Evolutionary conservation across 257 asterid species (phyloP), one percentile per base, ranked within the genome.

Genomic region (Echium plantagineum): DNA sequence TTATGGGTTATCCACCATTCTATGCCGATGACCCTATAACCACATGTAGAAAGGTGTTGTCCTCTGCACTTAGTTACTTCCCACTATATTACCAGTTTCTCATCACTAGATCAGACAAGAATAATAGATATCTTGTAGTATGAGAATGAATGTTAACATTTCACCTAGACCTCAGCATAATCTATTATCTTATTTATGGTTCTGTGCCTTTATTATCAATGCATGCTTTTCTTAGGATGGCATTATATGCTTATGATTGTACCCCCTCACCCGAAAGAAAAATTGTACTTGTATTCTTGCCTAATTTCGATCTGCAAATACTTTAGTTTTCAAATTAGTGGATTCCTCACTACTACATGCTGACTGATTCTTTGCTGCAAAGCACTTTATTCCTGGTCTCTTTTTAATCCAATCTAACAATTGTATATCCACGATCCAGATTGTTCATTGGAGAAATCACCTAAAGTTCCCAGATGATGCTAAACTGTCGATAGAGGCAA

Each of bases 381-480:
- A 10, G 7, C 22, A n/a, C 57, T 53, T 17, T 53, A 6, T 19
- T 21, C 57, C 57, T 53, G 57, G 12, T 53, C 24, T 53, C 8
- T 53, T 15, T n/a, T 12, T 53, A 6, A 17, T 17, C 26, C 20
- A 6, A 24, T 26, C 64, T 69, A 21, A 62, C 24, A 58, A 52
- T 28, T 52, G 30, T 53, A 22, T 66, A 46, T 19, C 26, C 68
- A 63, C 67, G 63, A 10, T 74, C 60, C 94, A 93, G 94, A 93
- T 93, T 72, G 99, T 93, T 69, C 96, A 89, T 72, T 93, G 97
- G 99, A 81, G 83, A 78, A 81, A 89, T 80, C 94, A 93, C 78
- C 84, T 86, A 64, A 80, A 64, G 64, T 93, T 89, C 74, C 95
- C 96, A 4, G 89, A 83, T 71, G 97, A 84, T 69, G 46, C 86